A percentile compares a stretch with the other conserved stretches of the same genome.
Evolutionary conservation across 441 rosid genomes (phyloP).

Genomic region (Brassica balearica): DNA sequence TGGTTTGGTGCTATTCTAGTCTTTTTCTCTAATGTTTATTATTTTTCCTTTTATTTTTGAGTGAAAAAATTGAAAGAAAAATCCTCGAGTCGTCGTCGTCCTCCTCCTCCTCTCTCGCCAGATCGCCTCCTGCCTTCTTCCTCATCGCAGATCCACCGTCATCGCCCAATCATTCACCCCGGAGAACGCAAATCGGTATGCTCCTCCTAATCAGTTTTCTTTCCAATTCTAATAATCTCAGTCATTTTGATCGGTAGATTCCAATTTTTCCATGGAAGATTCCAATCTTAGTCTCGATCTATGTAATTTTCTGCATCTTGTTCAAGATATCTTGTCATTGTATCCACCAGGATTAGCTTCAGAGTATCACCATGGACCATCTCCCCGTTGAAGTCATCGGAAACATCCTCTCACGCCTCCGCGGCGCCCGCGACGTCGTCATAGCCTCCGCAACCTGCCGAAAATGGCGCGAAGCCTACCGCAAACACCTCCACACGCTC

Average conservation of each 20-base stretch:
- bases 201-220: no score
- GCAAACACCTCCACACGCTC: conserved; percentile 63
- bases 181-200: conserved; percentile 11
- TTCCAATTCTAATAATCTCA: neutral
- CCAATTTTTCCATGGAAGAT: neutral
- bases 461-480: conserved; percentile 78
- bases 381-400: conserved; percentile 72
- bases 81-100: neutral
- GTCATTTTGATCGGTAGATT: conserved; percentile 11
- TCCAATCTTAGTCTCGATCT: no score
- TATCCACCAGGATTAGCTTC: neutral
- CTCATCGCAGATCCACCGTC: conserved; percentile 31
- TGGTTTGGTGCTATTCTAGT: no score
- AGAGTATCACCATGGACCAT: conserved; percentile 41
- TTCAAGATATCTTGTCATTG: conserved; percentile 2
- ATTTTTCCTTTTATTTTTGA: conserved; percentile 14
- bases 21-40: no score
- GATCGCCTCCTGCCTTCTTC: conserved; percentile 30
- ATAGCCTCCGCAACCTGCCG: conserved; percentile 73
- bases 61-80: neutral
- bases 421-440: conserved; percentile 67
- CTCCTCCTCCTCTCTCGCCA: conserved; percentile 15
- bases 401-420: conserved; percentile 62
- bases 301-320: no score
- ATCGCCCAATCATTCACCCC: neutral